Evolutionary conservation across 2,329 filamentous ascomycete genomes (phyloP), one percentile per base, ranked within the genome.

Genomic region (Aureobasidium sp.): DNA sequence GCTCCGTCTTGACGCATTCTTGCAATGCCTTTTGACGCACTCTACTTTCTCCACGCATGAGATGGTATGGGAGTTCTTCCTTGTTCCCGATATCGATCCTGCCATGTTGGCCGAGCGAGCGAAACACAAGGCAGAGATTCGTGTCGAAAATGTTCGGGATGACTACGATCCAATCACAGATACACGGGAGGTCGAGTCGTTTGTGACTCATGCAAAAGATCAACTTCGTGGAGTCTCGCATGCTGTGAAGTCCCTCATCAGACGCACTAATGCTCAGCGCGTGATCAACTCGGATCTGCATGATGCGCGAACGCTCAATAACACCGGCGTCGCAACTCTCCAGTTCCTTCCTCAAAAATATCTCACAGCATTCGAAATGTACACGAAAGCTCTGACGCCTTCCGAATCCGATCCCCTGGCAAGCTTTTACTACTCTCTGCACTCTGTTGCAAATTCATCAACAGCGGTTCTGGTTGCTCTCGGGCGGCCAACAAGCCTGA

Each of bases 51-150:
- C 91, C 0, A 96, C 90, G 0, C 95, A 99, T 70, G 94, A 99
- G 76, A 91, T 97, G 83, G 82, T 99, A 2, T 99, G 94, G 95
- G 94, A 99, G 69, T 99, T 99, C 76, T 96, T 99, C 75, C 82
- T 99, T 0, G 92, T 99, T 13, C 94, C 94, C 1, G 94, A 99
- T 67, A 85, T 99, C 55, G 90, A 96, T 71, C 83, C 90, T 0
- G 86, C 91, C 25, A 91, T 92, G 84, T 93, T 97, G 81, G 88
- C 90, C 59, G 88, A 96, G 72, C 85, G 94, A 54, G 96, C 90
- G 65, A 86, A 86, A 61, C 85, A 91, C 64, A 99, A 99, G 75
- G 89, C 91, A 4, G 88, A 92, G 72, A 85, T 88, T 0, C 83
- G 93, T 32, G 79, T 84, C 3, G 94, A 99, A 70, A 92, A 87